A percentile compares a stretch with the other conserved stretches of the same genome.
Evolutionary conservation across 2,329 filamentous ascomycete species (phyloP).

Genomic region (Pseudogymnoascus sp.): DNA sequence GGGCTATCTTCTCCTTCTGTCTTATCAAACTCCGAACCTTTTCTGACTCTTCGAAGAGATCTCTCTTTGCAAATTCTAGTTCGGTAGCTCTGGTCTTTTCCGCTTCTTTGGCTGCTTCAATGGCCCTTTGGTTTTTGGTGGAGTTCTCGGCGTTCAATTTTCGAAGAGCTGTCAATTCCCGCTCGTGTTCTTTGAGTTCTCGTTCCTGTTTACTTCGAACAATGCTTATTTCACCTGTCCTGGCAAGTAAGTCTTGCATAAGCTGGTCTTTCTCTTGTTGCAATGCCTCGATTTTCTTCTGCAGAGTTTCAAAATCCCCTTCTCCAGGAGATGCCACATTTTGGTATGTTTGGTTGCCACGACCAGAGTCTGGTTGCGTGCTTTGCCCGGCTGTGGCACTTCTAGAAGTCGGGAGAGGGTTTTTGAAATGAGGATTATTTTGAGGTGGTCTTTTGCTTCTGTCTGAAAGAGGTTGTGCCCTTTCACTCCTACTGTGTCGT

Average conservation of each 20-base stretch:
- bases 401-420: background rate
- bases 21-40: conserved; percentile 32
- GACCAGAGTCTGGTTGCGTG: background rate
- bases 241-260: conserved; percentile 49
- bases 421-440: background rate
- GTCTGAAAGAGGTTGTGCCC: background rate
- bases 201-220: conserved; percentile 63
- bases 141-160: conserved; percentile 56
- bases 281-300: conserved; percentile 15
- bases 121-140: conserved; percentile 52
- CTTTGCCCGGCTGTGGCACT: background rate
- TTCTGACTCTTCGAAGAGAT: conserved; percentile 53
- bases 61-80: conserved; percentile 63
- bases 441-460: background rate
- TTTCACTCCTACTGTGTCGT: background rate
- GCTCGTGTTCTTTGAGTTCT: conserved; percentile 51
- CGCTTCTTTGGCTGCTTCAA: conserved; percentile 57
- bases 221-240: conserved; percentile 65
- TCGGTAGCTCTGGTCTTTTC: conserved; percentile 59
- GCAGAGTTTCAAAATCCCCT: background rate
- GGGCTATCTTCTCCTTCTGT: conserved; percentile 38
- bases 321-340: background rate
- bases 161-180: conserved; percentile 51
- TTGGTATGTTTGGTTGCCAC: conserved; percentile 9
- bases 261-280: conserved; percentile 48